Evolutionary conservation across 441 rosid species (phyloP).

Genomic region (Viola pubescens): DNA sequence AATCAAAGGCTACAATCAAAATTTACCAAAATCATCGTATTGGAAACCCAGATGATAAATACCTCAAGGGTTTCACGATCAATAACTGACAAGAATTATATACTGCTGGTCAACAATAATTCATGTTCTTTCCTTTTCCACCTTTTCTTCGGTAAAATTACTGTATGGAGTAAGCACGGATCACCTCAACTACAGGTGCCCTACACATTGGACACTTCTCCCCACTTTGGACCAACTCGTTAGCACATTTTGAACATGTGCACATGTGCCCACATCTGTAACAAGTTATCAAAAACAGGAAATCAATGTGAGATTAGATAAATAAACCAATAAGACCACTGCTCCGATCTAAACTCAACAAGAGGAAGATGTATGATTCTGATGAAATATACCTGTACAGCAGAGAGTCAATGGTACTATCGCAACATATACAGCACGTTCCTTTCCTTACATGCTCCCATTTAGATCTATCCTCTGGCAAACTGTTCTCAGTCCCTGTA

Average conservation of each 20-base stretch:
- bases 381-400: slow-evolving; percentile 60
- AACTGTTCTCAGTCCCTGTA: slow-evolving; percentile 37
- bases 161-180: slow-evolving; percentile 68
- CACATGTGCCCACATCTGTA: slow-evolving; percentile 97
- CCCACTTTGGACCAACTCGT: slow-evolving; percentile 55
- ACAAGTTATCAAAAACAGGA: background rate
- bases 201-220: slow-evolving; percentile 95
- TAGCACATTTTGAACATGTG: slow-evolving; percentile 74
- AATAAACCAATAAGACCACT: background rate
- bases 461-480: slow-evolving; percentile 40
- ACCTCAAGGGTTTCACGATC: slow-evolving; percentile 25
- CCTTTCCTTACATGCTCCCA: slow-evolving; percentile 85
- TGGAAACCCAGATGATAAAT: slow-evolving; percentile 18
- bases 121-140: slow-evolving; percentile 2
- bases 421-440: slow-evolving; percentile 67
- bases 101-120: slow-evolving; percentile 11
- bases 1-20: slow-evolving; percentile 20
- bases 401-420: slow-evolving; percentile 61
- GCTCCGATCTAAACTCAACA: background rate
- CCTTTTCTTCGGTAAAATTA: slow-evolving; percentile 22
- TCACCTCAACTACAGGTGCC: slow-evolving; percentile 79
- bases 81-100: slow-evolving; percentile 15
- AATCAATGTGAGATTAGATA: background rate
- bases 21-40: slow-evolving; percentile 5
- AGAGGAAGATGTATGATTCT: background rate